These are phyloP conservation scores for Lagenidium giganteum DNA, from an alignment of 352 stramenopile genomes.

Conservation along the genomic window DNA sequence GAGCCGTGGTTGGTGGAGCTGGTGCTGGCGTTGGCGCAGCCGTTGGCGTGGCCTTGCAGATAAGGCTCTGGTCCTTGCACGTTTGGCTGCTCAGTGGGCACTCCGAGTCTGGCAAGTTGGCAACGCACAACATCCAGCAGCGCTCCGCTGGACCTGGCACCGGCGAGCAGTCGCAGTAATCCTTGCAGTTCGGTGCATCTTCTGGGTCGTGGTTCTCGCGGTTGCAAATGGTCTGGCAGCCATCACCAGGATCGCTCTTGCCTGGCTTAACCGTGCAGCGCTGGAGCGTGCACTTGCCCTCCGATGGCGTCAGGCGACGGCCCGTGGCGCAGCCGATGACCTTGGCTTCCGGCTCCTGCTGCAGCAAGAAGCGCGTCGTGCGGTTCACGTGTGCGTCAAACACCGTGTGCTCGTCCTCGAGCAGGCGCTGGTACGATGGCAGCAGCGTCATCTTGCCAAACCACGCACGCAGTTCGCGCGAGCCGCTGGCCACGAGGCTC, in stretches of 20 bases:
- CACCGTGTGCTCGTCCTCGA: constrained; percentile 16
- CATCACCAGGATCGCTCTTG: constrained; percentile 18
- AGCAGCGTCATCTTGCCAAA: constrained; percentile 65
- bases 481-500: constrained; percentile 10
- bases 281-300: constrained; percentile 27
- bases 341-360: constrained; percentile 20
- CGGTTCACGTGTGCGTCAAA: constrained; percentile 34
- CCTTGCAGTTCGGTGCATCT: constrained; percentile 30
- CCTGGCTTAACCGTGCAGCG: constrained; percentile 28
- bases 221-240: constrained; percentile 35
- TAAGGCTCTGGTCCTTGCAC: constrained; percentile 27
- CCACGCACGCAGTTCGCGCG: constrained; percentile 36
- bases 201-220: constrained; percentile 22
- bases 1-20: not conserved
- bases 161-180: constrained; percentile 38
- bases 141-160: constrained; percentile 18
- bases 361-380: constrained; percentile 31
- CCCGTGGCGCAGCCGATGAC: constrained; percentile 33
- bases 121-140: constrained; percentile 64
- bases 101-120: constrained; percentile 11
- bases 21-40: constrained; percentile 6
- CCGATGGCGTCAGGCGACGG: constrained; percentile 30
- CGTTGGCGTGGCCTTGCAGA: constrained; percentile 19
- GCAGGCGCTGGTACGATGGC: constrained; percentile 34
- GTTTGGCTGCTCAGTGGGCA: constrained; percentile 28